Conservation (phyloP, 2,329 filamentous ascomycete genomes). For the Fusarium sp. region DNA sequence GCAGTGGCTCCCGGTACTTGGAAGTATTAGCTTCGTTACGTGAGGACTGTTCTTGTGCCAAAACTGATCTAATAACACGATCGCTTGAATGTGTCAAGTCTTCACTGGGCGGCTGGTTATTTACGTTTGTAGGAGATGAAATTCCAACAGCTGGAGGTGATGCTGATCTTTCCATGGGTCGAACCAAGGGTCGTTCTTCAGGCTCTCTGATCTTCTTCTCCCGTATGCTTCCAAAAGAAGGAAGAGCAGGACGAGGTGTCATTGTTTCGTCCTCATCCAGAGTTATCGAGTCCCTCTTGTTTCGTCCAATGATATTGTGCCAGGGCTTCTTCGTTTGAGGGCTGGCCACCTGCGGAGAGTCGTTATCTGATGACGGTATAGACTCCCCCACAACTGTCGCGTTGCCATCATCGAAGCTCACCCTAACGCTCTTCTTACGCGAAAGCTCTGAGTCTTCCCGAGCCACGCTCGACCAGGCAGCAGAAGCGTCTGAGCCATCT, state of each 20-base stretch:
- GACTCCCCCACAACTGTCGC: conserved; percentile 68
- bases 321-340: conserved; percentile 62
- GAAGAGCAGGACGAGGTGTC: conserved; percentile 81
- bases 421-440: conserved; percentile 77
- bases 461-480: conserved; percentile 45
- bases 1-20: conserved; percentile 74
- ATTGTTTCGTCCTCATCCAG: conserved; percentile 77
- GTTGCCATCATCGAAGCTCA: conserved; percentile 84
- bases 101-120: conserved; percentile 28
- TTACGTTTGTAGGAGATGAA: conserved; percentile 48
- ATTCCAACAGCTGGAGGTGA: conserved; percentile 39
- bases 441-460: conserved; percentile 57
- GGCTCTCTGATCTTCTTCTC: conserved; percentile 70
- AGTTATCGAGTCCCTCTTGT: conserved; percentile 62
- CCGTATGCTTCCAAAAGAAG: conserved; percentile 81
- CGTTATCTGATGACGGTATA: conserved; percentile 54
- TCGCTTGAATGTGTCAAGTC: conserved; percentile 71
- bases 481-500: conserved; percentile 62
- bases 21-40: conserved; percentile 71
- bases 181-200: conserved; percentile 71
- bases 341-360: conserved; percentile 57
- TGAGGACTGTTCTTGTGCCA: conserved; percentile 68
- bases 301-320: conserved; percentile 65
- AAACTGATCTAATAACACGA: conserved; percentile 68
- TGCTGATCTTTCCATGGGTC: conserved; percentile 61